Base-by-base conservation (phyloP, 2,329 filamentous ascomycete genomes). In the Thelonectria rubi region DNA sequence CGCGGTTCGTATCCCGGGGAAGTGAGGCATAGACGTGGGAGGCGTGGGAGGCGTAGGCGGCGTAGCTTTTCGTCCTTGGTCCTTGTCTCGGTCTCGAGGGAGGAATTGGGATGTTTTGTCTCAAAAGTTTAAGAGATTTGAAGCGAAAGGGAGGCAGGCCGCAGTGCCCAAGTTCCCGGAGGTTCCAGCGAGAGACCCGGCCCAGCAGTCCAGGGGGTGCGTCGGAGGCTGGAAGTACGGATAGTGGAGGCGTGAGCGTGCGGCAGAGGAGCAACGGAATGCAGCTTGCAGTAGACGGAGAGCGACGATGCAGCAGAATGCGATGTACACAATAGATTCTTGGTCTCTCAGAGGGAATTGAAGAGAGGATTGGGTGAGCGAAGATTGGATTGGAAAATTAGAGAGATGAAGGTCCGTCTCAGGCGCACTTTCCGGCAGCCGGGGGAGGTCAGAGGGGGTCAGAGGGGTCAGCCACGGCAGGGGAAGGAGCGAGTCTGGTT, bases 101-200 rank as follows among this genome's bases (percentile, higher is more conserved):
- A 37, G 37, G 47, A 46, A 61, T 43, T 52, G 48, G 47, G 34
- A 30, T 61, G 58, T 56, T 52, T 60, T 47, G 58, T 51, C 46
- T 57, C 37, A 57, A 56, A 51, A 51, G 26, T 21, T 30, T 15
- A 21, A 47, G 21, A n/a, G 14, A 21, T 14, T 37, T 47, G 24
- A 46, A 32, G 21, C 24, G 48, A 34, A 17, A 56, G 32, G 40
- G 20, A 39, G 42, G 7, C 4, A 30, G 26, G 26, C 51, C 17
- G 47, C 11, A 49, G 58, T 48, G 46, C 21, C 52, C 46, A 46
- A 45, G 21, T 21, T 49, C 46, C 51, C 58, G 47, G 58, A 46
- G 39, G 51, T 40, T 60, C 52, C 52, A 55, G 47, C 14, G 32
- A 42, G 30, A 48, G 21, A n/a, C 24, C 37, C 45, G 47, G 40